Evolutionary conservation across 2,329 filamentous ascomycete species (phyloP), one percentile per base, ranked within the genome.

Genomic region (Rachicladosporium sp.): DNA sequence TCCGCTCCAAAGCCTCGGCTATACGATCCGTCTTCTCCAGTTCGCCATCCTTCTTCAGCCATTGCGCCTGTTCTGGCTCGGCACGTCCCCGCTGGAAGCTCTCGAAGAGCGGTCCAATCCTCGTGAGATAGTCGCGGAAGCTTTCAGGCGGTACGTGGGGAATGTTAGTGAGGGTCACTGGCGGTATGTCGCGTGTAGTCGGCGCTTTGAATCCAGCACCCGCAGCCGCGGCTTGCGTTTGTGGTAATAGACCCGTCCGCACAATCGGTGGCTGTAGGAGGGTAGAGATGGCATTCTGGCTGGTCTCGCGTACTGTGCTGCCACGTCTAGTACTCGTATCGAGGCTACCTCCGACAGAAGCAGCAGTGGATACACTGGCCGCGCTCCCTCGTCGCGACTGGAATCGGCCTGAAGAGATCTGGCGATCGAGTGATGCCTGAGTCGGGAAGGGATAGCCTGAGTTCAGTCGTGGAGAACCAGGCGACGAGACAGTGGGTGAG

Each of bases 261-360:
- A 93, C 78, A 49, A 94, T 93, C 3, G 89, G 85, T 19, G 86
- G 81, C 55, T 93, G 84, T 3, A 96, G 73, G n/a, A 96, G 72
- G 1, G 86, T 93, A 6, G 88, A 94, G 51, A 96, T 96, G 45
- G 91, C 87, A 73, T 94, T 95, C 52, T 88, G 83, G 8, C 80
- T 78, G n/a, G 78, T 76, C 61, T 94, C 87, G 37, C 67, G 71
- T 51, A 80, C 69, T 10, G 79, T 65, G 67, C 73, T 62, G 68
- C 63, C 61, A 45, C 70, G 60, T 60, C 70, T 67, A 2, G 73
- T 65, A n/a, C 76, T 73, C 6, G 75, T 78, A 56, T 94, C 86
- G 44, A 93, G 66, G 29, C 76, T 73, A n/a, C 86, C 86, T 45
- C 87, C 87, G 56, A 93, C 78, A 27, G 88, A 95, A 56, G 80